A percentile compares a stretch with the other conserved stretches of the same genome.
phyloP scores from a whole-genome alignment of 768 basidiomycete species.

The Lentinula guzmanii region DNA sequence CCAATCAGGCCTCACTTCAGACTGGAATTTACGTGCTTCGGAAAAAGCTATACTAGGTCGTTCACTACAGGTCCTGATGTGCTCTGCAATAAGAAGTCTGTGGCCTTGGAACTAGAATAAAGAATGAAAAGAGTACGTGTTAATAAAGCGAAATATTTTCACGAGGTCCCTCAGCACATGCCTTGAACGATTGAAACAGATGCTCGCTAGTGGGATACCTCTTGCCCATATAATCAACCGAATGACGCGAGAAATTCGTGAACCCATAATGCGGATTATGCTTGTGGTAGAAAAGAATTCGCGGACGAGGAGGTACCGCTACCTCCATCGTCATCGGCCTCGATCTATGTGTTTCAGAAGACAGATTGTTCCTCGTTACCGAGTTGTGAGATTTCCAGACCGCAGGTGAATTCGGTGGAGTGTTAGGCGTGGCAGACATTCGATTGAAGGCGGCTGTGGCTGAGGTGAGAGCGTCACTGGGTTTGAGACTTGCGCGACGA shows the following conservation, averaged over 20 bases:
- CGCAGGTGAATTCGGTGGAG: conserved; percentile 2
- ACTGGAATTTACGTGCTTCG: conserved; percentile 60
- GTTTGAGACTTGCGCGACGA: not conserved
- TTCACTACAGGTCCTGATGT: conserved; percentile 59
- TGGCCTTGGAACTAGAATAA: conserved; percentile 48
- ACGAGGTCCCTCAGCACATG: conserved; percentile 13
- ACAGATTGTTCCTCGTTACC: not conserved
- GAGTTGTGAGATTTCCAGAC: not conserved
- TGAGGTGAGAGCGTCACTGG: not conserved
- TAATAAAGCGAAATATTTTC: not conserved
- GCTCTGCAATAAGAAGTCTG: conserved; percentile 60
- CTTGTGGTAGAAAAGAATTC: conserved; percentile 61
- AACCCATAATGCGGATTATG: conserved; percentile 62
- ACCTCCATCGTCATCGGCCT: not conserved
- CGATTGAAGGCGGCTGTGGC: not conserved
- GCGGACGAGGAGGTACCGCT: conserved; percentile 15
- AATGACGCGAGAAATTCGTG: conserved; percentile 68
- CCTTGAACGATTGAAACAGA: conserved; percentile 73
- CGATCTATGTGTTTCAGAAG: not conserved
- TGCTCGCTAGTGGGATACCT: conserved; percentile 74
- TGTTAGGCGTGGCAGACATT: not conserved
- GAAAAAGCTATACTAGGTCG: conserved; percentile 59
- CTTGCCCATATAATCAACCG: conserved; percentile 55
- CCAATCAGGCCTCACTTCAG: conserved; percentile 62
- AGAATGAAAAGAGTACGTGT: not conserved